These are phyloP conservation scores for Tetrapisispora namnaoensis DNA, from an alignment of 805 yeast genomes.

Conservation along the genomic window DNA sequence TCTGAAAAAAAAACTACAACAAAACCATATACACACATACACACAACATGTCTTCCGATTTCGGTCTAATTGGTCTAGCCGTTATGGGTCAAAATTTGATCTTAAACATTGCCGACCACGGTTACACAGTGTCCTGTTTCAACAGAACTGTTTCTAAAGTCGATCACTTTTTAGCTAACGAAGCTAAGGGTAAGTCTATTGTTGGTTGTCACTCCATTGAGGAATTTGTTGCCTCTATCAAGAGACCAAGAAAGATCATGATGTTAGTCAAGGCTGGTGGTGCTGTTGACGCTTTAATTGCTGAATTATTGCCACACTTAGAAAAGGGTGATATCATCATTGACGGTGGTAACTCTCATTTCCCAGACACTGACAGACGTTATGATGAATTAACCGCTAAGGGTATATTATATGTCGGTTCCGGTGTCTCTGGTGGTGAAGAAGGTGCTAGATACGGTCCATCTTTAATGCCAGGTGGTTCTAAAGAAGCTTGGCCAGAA, in stretches of 20 bases:
- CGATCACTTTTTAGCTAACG: constrained; percentile 84
- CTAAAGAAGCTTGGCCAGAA: constrained; percentile 96
- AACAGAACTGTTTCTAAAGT: constrained; percentile 97
- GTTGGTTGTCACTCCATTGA: constrained; percentile 89
- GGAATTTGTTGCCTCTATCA: constrained; percentile 79
- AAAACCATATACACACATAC: not conserved
- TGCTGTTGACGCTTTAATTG: constrained; percentile 88
- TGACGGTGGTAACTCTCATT: constrained; percentile 99
- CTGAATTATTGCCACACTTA: constrained; percentile 78
- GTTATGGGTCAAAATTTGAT: constrained; percentile 99
- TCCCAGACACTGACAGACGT: constrained; percentile 98
- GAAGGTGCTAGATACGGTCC: constrained; percentile 99
- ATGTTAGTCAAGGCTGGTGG: constrained; percentile 92
- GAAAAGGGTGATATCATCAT: constrained; percentile 97
- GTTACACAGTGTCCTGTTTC: constrained; percentile 95
- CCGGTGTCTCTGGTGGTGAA: constrained; percentile 99
- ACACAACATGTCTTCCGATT: constrained; percentile 47
- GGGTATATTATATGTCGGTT: constrained; percentile 90
- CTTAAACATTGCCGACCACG: constrained; percentile 97
- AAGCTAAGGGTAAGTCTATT: constrained; percentile 95
- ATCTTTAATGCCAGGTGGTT: constrained; percentile 99
- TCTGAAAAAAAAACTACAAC: not conserved
- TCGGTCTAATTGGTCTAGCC: constrained; percentile 98
- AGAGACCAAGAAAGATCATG: constrained; percentile 95
- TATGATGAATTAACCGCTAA: constrained; percentile 75